Conservation (phyloP, 2,329 filamentous ascomycete species). For the Ophiostoma quercus region DNA sequence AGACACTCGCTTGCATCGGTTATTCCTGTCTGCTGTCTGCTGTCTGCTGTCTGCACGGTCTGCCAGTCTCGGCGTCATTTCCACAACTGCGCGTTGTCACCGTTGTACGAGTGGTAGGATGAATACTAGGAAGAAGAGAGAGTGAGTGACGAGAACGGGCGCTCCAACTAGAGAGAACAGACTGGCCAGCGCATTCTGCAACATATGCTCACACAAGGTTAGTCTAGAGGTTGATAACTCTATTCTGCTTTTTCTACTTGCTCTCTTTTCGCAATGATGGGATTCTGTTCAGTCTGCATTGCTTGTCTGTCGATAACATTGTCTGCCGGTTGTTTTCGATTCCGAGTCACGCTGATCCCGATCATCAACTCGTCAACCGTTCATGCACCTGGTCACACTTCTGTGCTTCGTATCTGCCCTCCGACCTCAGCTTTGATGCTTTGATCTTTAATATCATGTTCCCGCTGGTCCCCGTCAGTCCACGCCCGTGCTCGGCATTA, state of each 20-base stretch:
- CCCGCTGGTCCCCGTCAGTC: not conserved
- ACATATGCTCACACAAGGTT: not conserved
- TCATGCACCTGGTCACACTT: not conserved
- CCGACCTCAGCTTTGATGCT: no score
- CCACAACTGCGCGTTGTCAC: not conserved
- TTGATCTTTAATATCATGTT: not conserved
- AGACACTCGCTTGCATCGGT: not conserved
- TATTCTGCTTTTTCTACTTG: no score
- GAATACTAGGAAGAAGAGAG: no score
- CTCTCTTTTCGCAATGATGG: no score
- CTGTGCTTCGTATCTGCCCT: no score
- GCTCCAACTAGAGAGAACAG: not conserved
- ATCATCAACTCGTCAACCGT: no score
- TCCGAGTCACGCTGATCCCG: no score
- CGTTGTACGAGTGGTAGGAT: not conserved
- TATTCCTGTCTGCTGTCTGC: not conserved
- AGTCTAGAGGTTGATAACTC: no score
- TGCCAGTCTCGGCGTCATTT: not conserved
- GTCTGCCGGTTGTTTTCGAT: no score
- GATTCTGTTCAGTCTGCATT: no score
- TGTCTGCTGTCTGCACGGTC: not conserved
- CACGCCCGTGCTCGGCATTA: not conserved
- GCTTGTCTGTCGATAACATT: no score
- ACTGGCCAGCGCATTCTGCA: not conserved
- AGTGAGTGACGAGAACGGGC: not conserved